Conservation (phyloP, 495 filamentous ascomycete genomes). For the Achaetomiella virescens region DNA sequence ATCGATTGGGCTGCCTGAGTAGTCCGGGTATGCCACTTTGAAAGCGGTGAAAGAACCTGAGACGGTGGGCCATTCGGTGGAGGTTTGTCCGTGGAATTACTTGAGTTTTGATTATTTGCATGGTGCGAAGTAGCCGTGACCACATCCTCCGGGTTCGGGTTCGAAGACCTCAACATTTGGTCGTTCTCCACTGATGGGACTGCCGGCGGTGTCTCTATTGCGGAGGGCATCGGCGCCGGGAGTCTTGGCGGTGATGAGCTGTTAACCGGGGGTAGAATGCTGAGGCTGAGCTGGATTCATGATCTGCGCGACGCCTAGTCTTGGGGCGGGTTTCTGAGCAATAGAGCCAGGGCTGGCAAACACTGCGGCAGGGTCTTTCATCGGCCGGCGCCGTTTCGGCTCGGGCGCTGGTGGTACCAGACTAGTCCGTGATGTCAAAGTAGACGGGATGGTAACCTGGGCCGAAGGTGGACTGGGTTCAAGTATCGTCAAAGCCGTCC, state of each 20-base stretch:
- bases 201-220: not conserved
- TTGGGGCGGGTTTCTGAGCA: not conserved
- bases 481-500: conserved; percentile 9
- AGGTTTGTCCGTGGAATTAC: conserved; percentile 5
- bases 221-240: not conserved
- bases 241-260: not conserved
- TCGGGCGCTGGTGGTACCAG: not conserved
- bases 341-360: conserved; percentile 3
- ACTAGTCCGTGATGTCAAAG: conserved; percentile 3
- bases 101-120: not conserved
- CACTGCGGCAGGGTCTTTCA: conserved; percentile 1
- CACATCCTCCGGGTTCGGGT: not conserved
- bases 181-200: not conserved
- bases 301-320: not conserved
- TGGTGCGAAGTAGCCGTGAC: not conserved
- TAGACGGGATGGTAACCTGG: conserved; percentile 34
- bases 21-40: conserved; percentile 50
- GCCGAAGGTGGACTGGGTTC: conserved; percentile 37
- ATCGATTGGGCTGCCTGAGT: conserved; percentile 44
- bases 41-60: conserved; percentile 45
- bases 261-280: not conserved
- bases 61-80: conserved; percentile 22
- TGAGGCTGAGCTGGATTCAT: no score
- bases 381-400: conserved; percentile 13
- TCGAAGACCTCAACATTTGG: not conserved